Conservation (phyloP, 768 basidiomycete genomes). For the Boletus insuetus region DNA sequence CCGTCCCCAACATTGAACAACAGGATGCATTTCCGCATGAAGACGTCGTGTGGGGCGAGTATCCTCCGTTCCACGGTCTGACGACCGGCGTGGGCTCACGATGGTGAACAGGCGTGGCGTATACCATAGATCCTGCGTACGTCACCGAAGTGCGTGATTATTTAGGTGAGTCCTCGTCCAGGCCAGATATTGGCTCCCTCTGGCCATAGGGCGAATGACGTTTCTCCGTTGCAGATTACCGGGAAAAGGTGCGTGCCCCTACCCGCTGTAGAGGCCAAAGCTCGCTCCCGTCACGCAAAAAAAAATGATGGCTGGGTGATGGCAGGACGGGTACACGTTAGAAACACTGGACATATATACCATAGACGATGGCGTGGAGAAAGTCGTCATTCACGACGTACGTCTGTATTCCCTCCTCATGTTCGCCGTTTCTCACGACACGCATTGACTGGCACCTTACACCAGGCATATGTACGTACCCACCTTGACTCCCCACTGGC, state of each 20-base stretch:
- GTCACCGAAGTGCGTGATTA: conserved; percentile 79
- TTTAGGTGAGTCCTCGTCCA: conserved; percentile 51
- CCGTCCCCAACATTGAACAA: neutral
- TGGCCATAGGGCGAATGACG: neutral
- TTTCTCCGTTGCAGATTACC: conserved; percentile 53
- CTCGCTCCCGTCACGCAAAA: neutral
- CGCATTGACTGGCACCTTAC: neutral
- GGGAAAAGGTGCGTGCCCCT: conserved; percentile 65
- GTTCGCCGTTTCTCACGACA: neutral
- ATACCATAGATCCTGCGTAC: conserved; percentile 78
- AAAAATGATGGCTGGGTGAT: neutral
- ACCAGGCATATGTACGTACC: conserved; percentile 50
- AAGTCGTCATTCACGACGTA: conserved; percentile 55
- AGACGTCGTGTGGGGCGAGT: conserved; percentile 62
- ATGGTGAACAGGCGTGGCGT: conserved; percentile 62
- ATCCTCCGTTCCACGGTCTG: neutral
- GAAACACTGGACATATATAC: conserved; percentile 75
- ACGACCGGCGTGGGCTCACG: neutral
- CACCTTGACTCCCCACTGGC: neutral
- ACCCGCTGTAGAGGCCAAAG: no score
- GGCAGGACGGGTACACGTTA: conserved; percentile 86
- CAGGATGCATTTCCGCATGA: conserved; percentile 34
- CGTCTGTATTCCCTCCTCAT: neutral
- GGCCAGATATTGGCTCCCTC: neutral
- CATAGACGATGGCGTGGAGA: conserved; percentile 47